Percentiles rank a stretch among this genome's conserved stretches.
phyloP scores from a whole-genome alignment of 495 filamentous ascomycete genomes.

The Lophiostoma macrostomum region DNA sequence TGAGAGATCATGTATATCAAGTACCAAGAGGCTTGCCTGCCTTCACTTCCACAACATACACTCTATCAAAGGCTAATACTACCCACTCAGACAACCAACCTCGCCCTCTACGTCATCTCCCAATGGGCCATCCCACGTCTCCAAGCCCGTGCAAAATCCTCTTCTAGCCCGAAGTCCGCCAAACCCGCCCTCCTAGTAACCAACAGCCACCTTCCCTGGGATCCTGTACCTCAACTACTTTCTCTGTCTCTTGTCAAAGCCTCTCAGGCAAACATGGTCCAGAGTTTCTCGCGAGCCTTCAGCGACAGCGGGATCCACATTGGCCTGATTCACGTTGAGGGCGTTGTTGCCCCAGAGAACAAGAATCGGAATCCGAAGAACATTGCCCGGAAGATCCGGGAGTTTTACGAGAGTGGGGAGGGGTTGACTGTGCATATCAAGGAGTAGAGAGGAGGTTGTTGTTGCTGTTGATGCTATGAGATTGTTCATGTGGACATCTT shows the following conservation, averaged over 20 bases:
- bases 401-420: slow-evolving; percentile 38
- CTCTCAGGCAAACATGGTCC: slow-evolving; percentile 43
- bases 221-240: slow-evolving; percentile 43
- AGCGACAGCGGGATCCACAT: slow-evolving; percentile 40
- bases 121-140: slow-evolving; percentile 42
- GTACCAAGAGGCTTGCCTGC: too few relatives aligned
- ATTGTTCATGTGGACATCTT: too few relatives aligned
- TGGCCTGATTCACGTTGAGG: slow-evolving; percentile 41
- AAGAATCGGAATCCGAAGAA: slow-evolving; percentile 39
- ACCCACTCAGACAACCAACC: slow-evolving; percentile 38
- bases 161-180: too few relatives aligned
- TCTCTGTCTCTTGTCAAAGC: slow-evolving; percentile 45
- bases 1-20: too few relatives aligned
- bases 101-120: slow-evolving; percentile 40
- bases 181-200: slow-evolving; percentile 43
- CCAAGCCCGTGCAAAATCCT: slow-evolving; percentile 11
- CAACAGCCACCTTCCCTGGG: slow-evolving; percentile 37
- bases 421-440: slow-evolving; percentile 18
- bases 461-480: slow-evolving; percentile 20
- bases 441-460: slow-evolving; percentile 12
- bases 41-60: not conserved
- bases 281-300: slow-evolving; percentile 36
- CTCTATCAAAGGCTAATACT: not conserved
- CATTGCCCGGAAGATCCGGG: slow-evolving; percentile 43
- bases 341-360: slow-evolving; percentile 37